phyloP scores from a whole-genome alignment of 345 rosid species.

The Viola odorata region DNA sequence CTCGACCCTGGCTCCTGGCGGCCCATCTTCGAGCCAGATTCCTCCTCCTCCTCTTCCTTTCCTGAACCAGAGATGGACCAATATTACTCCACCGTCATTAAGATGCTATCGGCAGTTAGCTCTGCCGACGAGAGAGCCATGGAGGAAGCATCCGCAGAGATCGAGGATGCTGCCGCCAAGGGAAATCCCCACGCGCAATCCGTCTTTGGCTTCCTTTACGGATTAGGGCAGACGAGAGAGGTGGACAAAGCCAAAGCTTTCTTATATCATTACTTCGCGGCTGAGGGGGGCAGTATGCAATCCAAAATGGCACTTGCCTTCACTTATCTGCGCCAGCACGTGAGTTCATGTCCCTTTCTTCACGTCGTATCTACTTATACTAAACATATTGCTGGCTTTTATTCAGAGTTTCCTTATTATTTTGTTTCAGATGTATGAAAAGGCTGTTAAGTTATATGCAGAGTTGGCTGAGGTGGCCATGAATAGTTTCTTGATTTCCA shows the following conservation, averaged over 20 bases:
- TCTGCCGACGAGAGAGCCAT: conserved; percentile 46
- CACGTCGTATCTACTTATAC: not conserved
- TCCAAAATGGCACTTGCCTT: conserved; percentile 92
- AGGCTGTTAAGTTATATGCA: conserved; percentile 75
- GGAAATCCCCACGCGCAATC: conserved; percentile 84
- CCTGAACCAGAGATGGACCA: conserved; percentile 23
- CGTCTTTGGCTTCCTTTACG: conserved; percentile 58
- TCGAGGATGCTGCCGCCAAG: conserved; percentile 45
- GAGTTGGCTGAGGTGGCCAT: conserved; percentile 90
- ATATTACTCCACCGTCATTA: conserved; percentile 51
- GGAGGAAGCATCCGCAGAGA: conserved; percentile 71
- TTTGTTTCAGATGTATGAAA: conserved; percentile 67
- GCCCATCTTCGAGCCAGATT: conserved; percentile 76
- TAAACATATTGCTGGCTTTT: not conserved
- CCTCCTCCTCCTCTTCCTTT: conserved; percentile 16
- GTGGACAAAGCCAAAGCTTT: conserved; percentile 68
- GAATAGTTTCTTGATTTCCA: conserved; percentile 82
- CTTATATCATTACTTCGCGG: conserved; percentile 69
- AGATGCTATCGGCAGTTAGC: conserved; percentile 49
- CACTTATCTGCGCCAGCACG: conserved; percentile 82
- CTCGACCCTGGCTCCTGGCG: conserved; percentile 98
- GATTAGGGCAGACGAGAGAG: conserved; percentile 67
- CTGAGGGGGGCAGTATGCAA: conserved; percentile 72
- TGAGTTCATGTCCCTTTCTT: conserved; percentile 27
- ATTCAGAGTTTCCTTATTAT: not conserved